Evolutionary conservation across 495 filamentous ascomycete genomes (phyloP), one percentile per base, ranked within the genome.

Genomic region (Lophium mytilinum): DNA sequence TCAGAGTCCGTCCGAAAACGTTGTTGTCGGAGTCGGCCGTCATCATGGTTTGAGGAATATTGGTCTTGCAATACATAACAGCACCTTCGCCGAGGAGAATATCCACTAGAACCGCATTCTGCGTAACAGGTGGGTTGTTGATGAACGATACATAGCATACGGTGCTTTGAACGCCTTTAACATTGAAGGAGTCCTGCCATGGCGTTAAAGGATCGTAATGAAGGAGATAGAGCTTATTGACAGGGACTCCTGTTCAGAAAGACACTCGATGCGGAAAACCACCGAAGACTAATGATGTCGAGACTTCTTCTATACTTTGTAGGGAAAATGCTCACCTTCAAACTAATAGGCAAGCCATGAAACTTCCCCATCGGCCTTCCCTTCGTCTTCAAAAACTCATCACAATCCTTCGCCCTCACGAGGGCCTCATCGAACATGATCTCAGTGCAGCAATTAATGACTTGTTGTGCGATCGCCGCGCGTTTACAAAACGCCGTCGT

Each of bases 61-160:
- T 85, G n/a, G 85, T 86, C 66, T 88, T 88, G 65, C 76, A 76
- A 60, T 81, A 82, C 19, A 87, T 69, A 4, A 88, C 73, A 0
- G 83, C 78, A 3, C 78, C 78, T 0, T 66, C 64, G 3, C 68
- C 56, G 24, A 72, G 57, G 1, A 80, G 65, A 8, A 80, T 70
- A 42, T 74, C 66, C 10, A 76, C 81, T 8, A 86, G 68, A 0
- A 72, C 55, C 0, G 79, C 70, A 43, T 83, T 77, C 4, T 65
- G 57, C 1, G 69, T 61, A 14, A 74, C 75, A 9, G 81, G 79
- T 0, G 62, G 62, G 9, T 79, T 70, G 36, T 76, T 76, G 37
- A 79, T 71, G 7, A 80, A 70, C 11, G 72, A 74, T 15, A 80
- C 73, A 50, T 84, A 75, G n/a, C 81, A 83, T n/a, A 82, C 74